Percentiles rank a stretch among this genome's conserved stretches.
Conservation (phyloP, 495 filamentous ascomycete species). For the Tuber microsphaerosporum region DNA sequence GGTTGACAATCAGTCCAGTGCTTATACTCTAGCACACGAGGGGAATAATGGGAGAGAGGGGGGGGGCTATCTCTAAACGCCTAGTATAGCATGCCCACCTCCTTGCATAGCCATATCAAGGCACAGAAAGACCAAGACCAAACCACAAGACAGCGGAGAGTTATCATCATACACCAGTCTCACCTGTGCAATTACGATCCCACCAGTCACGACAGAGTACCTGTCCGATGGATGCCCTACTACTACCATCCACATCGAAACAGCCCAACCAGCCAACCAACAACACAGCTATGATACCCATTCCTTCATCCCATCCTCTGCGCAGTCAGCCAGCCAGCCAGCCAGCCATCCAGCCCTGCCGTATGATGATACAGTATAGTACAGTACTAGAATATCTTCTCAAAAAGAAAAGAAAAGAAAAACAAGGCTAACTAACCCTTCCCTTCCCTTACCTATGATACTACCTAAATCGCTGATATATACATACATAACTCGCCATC, state of each 20-base stretch:
- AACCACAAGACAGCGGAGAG: not conserved
- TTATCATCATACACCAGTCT: not conserved
- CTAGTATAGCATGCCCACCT: not conserved
- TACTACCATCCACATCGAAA: not conserved
- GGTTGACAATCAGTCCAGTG: not conserved
- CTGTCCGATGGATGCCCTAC: not conserved
- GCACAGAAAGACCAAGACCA: not conserved
- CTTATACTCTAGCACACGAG: not conserved
- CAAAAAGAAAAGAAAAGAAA: too few relatives aligned
- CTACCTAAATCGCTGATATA: too few relatives aligned
- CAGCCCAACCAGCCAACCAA: not conserved
- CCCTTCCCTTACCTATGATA: too few relatives aligned
- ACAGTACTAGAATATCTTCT: not conserved
- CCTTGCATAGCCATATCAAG: slow-evolving; percentile 1
- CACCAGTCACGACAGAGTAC: not conserved
- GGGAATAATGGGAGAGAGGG: not conserved
- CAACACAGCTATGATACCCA: not conserved
- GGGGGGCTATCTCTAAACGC: not conserved
- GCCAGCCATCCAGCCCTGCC: not conserved
- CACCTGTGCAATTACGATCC: not conserved
- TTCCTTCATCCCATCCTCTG: not conserved
- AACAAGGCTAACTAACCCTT: too few relatives aligned
- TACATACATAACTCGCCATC: too few relatives aligned
- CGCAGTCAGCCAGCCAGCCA: not conserved
- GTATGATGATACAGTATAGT: not conserved